Base-by-base conservation (phyloP, 768 basidiomycete species). In the Suillus tomentosus region DNA sequence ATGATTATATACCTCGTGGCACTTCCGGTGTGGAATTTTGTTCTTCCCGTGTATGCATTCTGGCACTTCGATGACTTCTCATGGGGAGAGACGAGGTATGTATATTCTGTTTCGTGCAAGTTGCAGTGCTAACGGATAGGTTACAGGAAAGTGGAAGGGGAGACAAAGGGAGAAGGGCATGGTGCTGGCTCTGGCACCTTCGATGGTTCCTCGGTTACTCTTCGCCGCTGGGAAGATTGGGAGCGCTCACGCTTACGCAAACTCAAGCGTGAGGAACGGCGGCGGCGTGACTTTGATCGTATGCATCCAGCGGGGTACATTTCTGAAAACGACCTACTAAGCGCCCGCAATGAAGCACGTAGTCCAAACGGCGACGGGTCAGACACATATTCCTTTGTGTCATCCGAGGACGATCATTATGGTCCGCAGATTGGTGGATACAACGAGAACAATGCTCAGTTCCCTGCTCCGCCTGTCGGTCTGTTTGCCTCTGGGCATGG, bases 21-120 rank as follows among this genome's bases (percentile, higher is more conserved):
- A 36, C 80, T 99, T 47, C 97, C 97, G 0, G 83, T 99, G 37
- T 99, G 97, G 97, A 98, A 98, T 76, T 91, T 96, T 67, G 79
- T 96, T 51, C 82, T 98, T 4, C 96, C 96, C 13, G 80, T 97
- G 10, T 99, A 99, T 77, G 91, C 96, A 15, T 99, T 99, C 76
- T 97, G 95, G 95, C 96, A 99, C 77, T 98, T 99, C 76, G 96
- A 99, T 68, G 97, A 99, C 78, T 99, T 99, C 78, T 95, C 94
- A 36, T 99, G 97, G 97, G 97, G 97, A 71, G 95, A 98, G 78
- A 99, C 97, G 22, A 88, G 96, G 94, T 94, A 87, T 50, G 13
- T 8, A 24, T 3, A 24, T 78, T 42, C 6, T 54, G 50, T 56
- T 51, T 64, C 8, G 39, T 48, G 24, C 5, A 27, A 24, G 51